A percentile compares a stretch with the other conserved stretches of the same genome.
Evolutionary conservation across 768 basidiomycete species (phyloP).

Genomic region (Cubamyces lactineus): DNA sequence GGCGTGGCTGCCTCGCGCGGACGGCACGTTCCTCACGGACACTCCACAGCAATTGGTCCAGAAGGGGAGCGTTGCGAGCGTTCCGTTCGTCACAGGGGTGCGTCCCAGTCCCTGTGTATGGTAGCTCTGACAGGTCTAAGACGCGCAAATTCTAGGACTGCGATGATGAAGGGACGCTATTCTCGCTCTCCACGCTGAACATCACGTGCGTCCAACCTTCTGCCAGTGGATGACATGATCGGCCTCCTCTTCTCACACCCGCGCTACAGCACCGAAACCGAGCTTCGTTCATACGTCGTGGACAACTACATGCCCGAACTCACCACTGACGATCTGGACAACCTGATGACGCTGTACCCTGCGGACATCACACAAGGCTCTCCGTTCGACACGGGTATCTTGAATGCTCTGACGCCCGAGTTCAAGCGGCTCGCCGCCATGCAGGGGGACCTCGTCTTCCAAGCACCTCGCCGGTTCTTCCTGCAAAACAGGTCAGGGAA

Average conservation of each 20-base stretch:
- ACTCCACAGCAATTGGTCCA: conserved; percentile 43
- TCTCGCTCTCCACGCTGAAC: conserved; percentile 34
- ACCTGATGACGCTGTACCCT: conserved; percentile 35
- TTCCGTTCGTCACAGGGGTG: conserved; percentile 51
- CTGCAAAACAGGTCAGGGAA: conserved; percentile 41
- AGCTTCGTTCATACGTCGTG: conserved; percentile 21
- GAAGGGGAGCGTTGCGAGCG: conserved; percentile 48
- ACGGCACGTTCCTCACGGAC: conserved; percentile 52
- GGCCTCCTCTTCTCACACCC: neutral
- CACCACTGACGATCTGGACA: conserved; percentile 16
- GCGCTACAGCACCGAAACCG: conserved; percentile 25
- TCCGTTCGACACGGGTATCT: conserved; percentile 50
- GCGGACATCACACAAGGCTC: conserved; percentile 48
- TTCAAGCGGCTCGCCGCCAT: conserved; percentile 56
- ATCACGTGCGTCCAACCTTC: conserved; percentile 30
- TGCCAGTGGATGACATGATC: neutral
- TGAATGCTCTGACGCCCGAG: conserved; percentile 53
- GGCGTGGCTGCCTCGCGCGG: conserved; percentile 54
- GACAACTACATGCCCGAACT: conserved; percentile 31
- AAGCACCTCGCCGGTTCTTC: conserved; percentile 52
- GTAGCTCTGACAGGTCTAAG: neutral
- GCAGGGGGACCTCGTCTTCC: conserved; percentile 54
- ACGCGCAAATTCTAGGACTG: conserved; percentile 34
- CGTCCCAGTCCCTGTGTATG: neutral
- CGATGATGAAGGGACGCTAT: conserved; percentile 61